Evolutionary conservation across 2,329 filamentous ascomycete genomes (phyloP).

Genomic region (Davidsoniella neocaledoniae): DNA sequence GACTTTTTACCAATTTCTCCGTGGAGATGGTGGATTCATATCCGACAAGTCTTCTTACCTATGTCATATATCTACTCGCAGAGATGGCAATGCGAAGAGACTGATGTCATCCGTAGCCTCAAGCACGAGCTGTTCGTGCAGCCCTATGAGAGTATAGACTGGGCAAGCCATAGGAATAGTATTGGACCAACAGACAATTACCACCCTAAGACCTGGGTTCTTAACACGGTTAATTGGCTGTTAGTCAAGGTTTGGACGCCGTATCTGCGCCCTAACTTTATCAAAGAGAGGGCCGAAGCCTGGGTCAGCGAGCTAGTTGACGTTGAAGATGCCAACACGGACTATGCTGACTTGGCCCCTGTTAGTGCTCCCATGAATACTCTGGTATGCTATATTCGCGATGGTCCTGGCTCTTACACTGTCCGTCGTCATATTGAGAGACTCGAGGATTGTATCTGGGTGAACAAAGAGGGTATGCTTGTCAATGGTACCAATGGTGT

Average conservation of each 20-base stretch:
- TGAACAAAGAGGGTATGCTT: slow-evolving; percentile 84
- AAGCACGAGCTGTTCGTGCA: slow-evolving; percentile 70
- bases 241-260: slow-evolving; percentile 69
- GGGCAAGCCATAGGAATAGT: slow-evolving; percentile 60
- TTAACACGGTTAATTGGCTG: slow-evolving; percentile 64
- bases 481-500: slow-evolving; percentile 97
- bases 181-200: slow-evolving; percentile 75
- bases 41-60: slow-evolving; percentile 85
- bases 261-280: slow-evolving; percentile 46
- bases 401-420: slow-evolving; percentile 57
- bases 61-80: slow-evolving; percentile 87
- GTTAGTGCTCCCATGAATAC: slow-evolving; percentile 86
- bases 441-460: slow-evolving; percentile 74
- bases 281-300: slow-evolving; percentile 58
- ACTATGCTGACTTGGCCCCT: slow-evolving; percentile 70
- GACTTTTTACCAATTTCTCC: slow-evolving; percentile 83
- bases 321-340: slow-evolving; percentile 86
- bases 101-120: slow-evolving; percentile 53
- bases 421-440: slow-evolving; percentile 66
- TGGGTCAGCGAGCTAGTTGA: slow-evolving; percentile 72
- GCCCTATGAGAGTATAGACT: slow-evolving; percentile 62
- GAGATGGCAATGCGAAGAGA: slow-evolving; percentile 60
- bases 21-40: slow-evolving; percentile 97
- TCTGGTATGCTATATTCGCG: slow-evolving; percentile 67
- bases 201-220: slow-evolving; percentile 73